Evolutionary conservation across 371 early-diverging fungal species (phyloP), one percentile per base, ranked within the genome.

Genomic region (Mucor mucedo): DNA sequence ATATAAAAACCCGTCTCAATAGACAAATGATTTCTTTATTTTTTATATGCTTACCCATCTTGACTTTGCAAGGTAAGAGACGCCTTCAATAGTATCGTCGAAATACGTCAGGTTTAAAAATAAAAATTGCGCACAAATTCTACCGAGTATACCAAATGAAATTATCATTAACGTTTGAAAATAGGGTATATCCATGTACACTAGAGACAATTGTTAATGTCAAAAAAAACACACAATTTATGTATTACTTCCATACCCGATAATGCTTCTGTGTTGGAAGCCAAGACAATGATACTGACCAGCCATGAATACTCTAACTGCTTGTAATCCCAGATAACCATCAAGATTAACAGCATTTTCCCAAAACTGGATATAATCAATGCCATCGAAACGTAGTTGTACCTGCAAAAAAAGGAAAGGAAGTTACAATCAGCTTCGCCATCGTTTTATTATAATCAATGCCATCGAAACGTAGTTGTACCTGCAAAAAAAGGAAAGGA

Each of bases 241-340:
- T 59, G 16, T 13, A 2, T 16, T 30, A 11, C 21, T 28, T 39
- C 14, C n/a, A 55, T 87, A 91, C 91, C 94, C 63, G 93, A 84
- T 5, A 96, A 59, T 0, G 97, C 97, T 52, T 93, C 93, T 2
- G 89, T 71, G 65, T 97, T 95, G 16, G 95, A 95, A 5, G 90
- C 88, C 11, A 95, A 73, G 2, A 93, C 92, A 32, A 95, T 79
- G 27, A 88, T 67, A 69, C 89, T 89, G 45, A 93, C 82, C 1
- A 95, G 81, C 91, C 92, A 91, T 4, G 93, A 86, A 42, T 93
- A 91, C n/a, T 92, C 89, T 4, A 92, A 71, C 59, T 90, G 89
- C 44, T 88, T 84, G 69, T 95, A 96, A 59, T 95, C 91, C 98
- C 98, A 97, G 28, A 97, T 93, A 4, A 95, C 95, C 90, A 96